Evolutionary conservation across 305 asterid genomes (phyloP).

Genomic region (Fraxinus angustifolia): DNA sequence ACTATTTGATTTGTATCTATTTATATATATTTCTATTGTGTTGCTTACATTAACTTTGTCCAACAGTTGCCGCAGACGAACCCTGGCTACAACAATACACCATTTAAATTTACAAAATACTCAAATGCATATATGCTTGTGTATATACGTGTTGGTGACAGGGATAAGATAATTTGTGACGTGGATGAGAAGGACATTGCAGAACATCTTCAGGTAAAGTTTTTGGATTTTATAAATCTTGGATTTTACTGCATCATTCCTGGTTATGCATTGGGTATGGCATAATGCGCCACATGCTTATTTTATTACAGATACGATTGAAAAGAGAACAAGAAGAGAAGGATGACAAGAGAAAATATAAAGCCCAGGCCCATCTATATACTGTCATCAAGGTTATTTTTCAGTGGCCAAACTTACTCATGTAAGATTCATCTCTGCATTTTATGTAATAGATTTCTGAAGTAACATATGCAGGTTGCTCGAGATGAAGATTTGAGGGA

Average conservation of each 20-base stretch:
- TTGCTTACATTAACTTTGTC: slow-evolving; percentile 1
- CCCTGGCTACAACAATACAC: slow-evolving; percentile 48
- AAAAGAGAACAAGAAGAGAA: slow-evolving; percentile 71
- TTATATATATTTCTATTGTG: slow-evolving; percentile 11
- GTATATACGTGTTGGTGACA: slow-evolving; percentile 56
- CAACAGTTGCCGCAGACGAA: slow-evolving; percentile 50
- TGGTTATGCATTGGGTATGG: not conserved
- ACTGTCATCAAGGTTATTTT: slow-evolving; percentile 79
- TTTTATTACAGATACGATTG: slow-evolving; percentile 28
- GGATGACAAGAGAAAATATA: slow-evolving; percentile 89
- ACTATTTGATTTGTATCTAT: not conserved
- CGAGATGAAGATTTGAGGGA: slow-evolving; percentile 88
- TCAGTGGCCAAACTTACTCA: not conserved
- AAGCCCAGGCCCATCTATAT: slow-evolving; percentile 90
- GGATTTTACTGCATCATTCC: not conserved
- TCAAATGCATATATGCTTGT: slow-evolving; percentile 66
- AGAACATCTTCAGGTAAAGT: slow-evolving; percentile 47
- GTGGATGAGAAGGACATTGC: slow-evolving; percentile 61
- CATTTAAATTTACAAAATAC: slow-evolving; percentile 55
- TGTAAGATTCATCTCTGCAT: slow-evolving; percentile 19
- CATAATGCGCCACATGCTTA: not conserved
- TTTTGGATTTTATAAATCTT: slow-evolving; percentile 7
- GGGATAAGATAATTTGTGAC: slow-evolving; percentile 53
- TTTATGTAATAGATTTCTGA: slow-evolving; percentile 21
- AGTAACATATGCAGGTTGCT: slow-evolving; percentile 60